Conservation (phyloP, 2,329 filamentous ascomycete genomes). For the Nemania sp. region DNA sequence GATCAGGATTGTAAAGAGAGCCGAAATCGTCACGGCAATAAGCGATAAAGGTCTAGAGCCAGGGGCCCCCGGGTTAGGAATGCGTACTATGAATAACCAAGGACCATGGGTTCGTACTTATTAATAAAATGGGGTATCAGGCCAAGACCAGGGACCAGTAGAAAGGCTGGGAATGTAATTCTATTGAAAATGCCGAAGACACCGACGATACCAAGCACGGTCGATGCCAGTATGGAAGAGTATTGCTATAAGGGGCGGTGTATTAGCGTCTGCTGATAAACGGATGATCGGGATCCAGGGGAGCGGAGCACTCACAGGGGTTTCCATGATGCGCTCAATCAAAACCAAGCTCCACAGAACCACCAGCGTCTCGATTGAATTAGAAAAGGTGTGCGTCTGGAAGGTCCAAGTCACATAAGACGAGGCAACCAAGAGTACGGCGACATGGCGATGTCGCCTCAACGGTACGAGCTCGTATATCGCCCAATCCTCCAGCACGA, state of each 20-base stretch:
- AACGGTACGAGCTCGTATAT: constrained; percentile 87
- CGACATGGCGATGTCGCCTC: constrained; percentile 70
- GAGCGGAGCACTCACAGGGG: constrained; percentile 62
- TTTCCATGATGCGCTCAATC: constrained; percentile 81
- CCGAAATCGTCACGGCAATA: constrained; percentile 66
- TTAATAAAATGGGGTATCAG: constrained; percentile 83
- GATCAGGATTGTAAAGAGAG: constrained; percentile 67
- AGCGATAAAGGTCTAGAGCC: constrained; percentile 61
- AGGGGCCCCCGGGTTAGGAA: constrained; percentile 25
- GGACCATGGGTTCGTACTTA: constrained; percentile 61
- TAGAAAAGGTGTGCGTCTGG: constrained; percentile 97
- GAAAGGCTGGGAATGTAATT: constrained; percentile 94
- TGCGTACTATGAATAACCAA: not conserved
- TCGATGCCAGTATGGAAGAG: constrained; percentile 75
- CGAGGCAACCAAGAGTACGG: constrained; percentile 84
- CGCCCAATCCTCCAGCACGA: constrained; percentile 97
- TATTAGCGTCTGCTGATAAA: not conserved
- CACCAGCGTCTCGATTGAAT: constrained; percentile 90
- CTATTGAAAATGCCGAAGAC: constrained; percentile 93
- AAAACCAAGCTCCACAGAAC: constrained; percentile 93
- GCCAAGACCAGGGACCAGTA: constrained; percentile 80
- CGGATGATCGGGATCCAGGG: not conserved
- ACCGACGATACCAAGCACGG: constrained; percentile 76
- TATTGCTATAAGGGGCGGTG: constrained; percentile 57
- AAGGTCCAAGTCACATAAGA: constrained; percentile 99